Conservation (phyloP, 1,284 basidiomycete genomes). For the Apiotrichum montevideense region DNA sequence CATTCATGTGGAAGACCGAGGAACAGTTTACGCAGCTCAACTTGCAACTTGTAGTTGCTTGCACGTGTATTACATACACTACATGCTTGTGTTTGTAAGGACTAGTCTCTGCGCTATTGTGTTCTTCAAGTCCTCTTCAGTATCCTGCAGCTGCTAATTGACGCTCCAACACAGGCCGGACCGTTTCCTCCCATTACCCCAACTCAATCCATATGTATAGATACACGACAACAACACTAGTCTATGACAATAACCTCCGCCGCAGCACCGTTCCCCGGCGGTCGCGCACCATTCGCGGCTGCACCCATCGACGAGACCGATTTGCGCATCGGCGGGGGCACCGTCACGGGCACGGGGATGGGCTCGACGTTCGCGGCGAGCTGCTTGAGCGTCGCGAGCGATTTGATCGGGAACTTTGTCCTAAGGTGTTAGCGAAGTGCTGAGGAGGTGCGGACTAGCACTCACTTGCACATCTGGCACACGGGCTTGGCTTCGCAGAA, state of each 20-base stretch:
- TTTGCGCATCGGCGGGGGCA: slow-evolving; percentile 2
- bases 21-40: too few species aligned
- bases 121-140: too few species aligned
- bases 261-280: neutral
- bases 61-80: too few species aligned
- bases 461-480: slow-evolving; percentile 80
- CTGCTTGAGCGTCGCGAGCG: slow-evolving; percentile 66
- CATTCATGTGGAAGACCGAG: too few species aligned
- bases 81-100: too few species aligned
- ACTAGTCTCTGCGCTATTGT: too few species aligned
- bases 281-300: neutral
- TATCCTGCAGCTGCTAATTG: too few species aligned
- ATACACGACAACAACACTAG: slow-evolving; percentile 2
- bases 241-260: slow-evolving; percentile 4
- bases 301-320: neutral
- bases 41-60: too few species aligned
- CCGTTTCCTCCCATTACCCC: too few species aligned
- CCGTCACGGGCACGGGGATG: slow-evolving; percentile 35
- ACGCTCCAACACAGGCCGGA: too few species aligned
- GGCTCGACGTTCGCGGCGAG: slow-evolving; percentile 32
- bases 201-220: neutral
- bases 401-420: slow-evolving; percentile 89
- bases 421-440: slow-evolving; percentile 45
- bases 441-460: neutral
- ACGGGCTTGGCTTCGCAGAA: slow-evolving; percentile 90